Base-by-base conservation (phyloP, 225 moss, liverwort and hornwort genomes). In the Physcomitrellopsis africana region DNA sequence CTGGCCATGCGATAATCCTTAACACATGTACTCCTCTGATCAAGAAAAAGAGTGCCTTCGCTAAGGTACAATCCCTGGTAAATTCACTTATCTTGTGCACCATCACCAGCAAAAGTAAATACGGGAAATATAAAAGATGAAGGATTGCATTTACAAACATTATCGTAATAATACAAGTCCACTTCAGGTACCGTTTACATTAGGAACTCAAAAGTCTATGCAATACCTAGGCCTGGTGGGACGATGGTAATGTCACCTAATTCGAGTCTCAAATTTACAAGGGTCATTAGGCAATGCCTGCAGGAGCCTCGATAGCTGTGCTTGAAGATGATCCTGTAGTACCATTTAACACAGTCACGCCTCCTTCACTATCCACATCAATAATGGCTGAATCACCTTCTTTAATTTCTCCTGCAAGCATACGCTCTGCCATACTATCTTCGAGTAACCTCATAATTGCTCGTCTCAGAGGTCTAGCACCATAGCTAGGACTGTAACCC, bases 391-490 rank as follows among this genome's bases (percentile, higher is more conserved):
- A 94, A 70, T 96, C 96, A 11, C 96, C 96, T 74, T 96, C 96
- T 55, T 96, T 96, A 67, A 96, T 96, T 22, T 92, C 92, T 63
- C 96, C 96, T 1, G 94, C 83, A 52, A 96, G 92, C 96, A 96
- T 96, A 49, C 96, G 86, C 81, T 96, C 96, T 23, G 96, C 96
- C 96, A 96, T 96, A 23, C 96, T 96, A 49, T 96, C 96, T 69
- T 96, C 96, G 46, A 96, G 82, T 64, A 96, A 71, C 67, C 96
- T 81, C 96, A 96, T 96, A 37, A 96, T 96, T 8, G 96, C 96
- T 66, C 96, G 89, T 75, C 96, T 86, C 79, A 96, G 56, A 0
- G 96, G 96, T 70, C 96, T 81, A 1, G 96, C 96, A 19, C 96
- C 96, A 71, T 96, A 96, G 65, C 96, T 96, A 3, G 96, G 96